Evolutionary conservation across 2,329 filamentous ascomycete species (phyloP).

Genomic region (Parascedosporium putredinis): DNA sequence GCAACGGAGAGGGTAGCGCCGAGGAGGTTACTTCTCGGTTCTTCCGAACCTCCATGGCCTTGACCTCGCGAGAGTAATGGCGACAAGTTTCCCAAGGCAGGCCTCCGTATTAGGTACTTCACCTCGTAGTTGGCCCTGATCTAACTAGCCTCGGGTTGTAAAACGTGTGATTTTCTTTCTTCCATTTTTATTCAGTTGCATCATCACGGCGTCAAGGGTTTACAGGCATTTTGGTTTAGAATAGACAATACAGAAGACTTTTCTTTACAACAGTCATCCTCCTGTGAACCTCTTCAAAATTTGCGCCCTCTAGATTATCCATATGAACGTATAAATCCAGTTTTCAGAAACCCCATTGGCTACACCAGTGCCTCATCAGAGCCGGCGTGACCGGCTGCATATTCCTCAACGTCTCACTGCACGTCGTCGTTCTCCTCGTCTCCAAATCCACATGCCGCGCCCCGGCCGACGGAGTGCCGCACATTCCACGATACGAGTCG

Average conservation of each 20-base stretch:
- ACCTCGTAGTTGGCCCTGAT: too few relatives aligned
- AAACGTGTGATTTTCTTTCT: too few relatives aligned
- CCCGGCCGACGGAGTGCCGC: constrained; percentile 12
- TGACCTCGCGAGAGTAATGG: neutral
- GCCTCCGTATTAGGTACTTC: too few relatives aligned
- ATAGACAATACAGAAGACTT: too few relatives aligned
- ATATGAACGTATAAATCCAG: neutral
- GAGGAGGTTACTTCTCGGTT: constrained; percentile 1
- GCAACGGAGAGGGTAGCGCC: neutral
- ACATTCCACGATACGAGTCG: constrained; percentile 33
- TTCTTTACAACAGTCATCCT: neutral
- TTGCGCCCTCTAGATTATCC: too few relatives aligned
- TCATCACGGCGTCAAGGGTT: too few relatives aligned
- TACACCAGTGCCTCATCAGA: constrained; percentile 37
- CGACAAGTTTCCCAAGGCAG: too few relatives aligned
- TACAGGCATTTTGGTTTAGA: too few relatives aligned
- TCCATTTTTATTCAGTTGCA: too few relatives aligned
- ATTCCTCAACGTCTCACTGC: constrained; percentile 30
- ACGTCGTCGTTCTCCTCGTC: constrained; percentile 25
- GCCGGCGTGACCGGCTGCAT: constrained; percentile 29
- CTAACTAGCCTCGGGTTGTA: too few relatives aligned
- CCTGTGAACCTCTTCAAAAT: too few relatives aligned
- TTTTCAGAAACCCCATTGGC: constrained; percentile 28
- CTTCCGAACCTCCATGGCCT: neutral
- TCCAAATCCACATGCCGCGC: constrained; percentile 25